Percentiles rank a stretch among this genome's conserved stretches.
Evolutionary conservation across 345 rosid genomes (phyloP).

Genomic region (Clausena lansium): DNA sequence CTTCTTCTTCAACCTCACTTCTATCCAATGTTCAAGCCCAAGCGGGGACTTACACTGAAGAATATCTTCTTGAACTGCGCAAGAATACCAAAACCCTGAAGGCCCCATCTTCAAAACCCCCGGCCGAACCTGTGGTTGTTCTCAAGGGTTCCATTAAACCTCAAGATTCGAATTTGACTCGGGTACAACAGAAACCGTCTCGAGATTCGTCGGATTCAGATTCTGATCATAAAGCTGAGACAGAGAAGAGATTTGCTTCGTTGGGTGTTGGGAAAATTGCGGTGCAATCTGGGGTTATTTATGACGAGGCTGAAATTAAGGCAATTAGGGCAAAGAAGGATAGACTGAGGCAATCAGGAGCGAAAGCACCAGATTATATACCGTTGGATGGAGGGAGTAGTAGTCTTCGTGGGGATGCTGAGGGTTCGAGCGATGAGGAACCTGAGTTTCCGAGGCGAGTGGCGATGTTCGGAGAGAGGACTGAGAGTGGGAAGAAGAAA

Average conservation of each 20-base stretch:
- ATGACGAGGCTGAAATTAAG: slow-evolving; percentile 57
- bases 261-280: slow-evolving; percentile 32
- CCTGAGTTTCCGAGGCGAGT: slow-evolving; percentile 59
- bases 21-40: slow-evolving; percentile 77
- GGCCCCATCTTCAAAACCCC: slow-evolving; percentile 42
- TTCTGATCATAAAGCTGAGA: slow-evolving; percentile 21
- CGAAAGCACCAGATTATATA: slow-evolving; percentile 70
- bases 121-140: slow-evolving; percentile 51
- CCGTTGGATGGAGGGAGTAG: slow-evolving; percentile 57
- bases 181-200: background rate
- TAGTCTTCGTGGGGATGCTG: slow-evolving; percentile 32
- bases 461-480: slow-evolving; percentile 48
- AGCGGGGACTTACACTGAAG: slow-evolving; percentile 86
- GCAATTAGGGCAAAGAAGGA: slow-evolving; percentile 73
- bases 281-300: slow-evolving; percentile 24
- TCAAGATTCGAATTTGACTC: slow-evolving; percentile 11
- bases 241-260: slow-evolving; percentile 31
- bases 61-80: slow-evolving; percentile 87
- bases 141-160: slow-evolving; percentile 57
- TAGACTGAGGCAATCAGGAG: slow-evolving; percentile 54
- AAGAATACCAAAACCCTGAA: slow-evolving; percentile 73
- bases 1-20: slow-evolving; percentile 27
- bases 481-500: slow-evolving; percentile 26
- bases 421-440: slow-evolving; percentile 83
- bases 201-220: background rate